Evolutionary conservation across 352 stramenopile species (phyloP).

Genomic region (Phytophthora niederhauseri): DNA sequence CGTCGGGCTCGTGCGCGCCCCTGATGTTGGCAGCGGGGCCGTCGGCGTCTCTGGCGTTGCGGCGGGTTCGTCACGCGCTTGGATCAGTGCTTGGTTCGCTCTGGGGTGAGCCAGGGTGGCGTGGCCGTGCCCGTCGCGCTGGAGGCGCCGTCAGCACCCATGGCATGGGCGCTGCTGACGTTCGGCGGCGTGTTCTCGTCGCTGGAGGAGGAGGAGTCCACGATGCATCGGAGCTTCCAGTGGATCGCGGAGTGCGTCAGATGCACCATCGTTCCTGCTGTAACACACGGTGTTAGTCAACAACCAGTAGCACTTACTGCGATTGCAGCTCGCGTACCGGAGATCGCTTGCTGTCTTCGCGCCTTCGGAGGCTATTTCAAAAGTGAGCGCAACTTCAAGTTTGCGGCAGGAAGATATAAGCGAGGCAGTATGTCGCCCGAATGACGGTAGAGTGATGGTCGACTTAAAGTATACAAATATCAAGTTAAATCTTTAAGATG

Average conservation of each 20-base stretch:
- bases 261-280: slow-evolving; percentile 1
- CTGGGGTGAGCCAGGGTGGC: neutral
- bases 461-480: slow-evolving; percentile 13
- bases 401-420: neutral
- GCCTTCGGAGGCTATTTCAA: neutral
- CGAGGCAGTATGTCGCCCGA: neutral
- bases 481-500: slow-evolving; percentile 14
- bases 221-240: neutral
- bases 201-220: neutral
- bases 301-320: neutral
- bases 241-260: neutral
- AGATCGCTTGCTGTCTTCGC: neutral
- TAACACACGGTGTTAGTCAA: neutral
- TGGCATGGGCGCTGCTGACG: neutral
- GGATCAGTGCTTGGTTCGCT: neutral
- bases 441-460: slow-evolving; percentile 8
- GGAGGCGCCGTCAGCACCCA: neutral
- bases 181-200: slow-evolving; percentile 6
- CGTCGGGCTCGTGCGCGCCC: neutral
- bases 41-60: too few relatives aligned
- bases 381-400: slow-evolving; percentile 1
- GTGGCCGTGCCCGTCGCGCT: neutral
- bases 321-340: neutral
- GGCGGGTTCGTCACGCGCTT: neutral
- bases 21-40: neutral